Base-by-base conservation (phyloP, 2,329 filamentous ascomycete species). In the Ophiocordyceps robertsii region DNA sequence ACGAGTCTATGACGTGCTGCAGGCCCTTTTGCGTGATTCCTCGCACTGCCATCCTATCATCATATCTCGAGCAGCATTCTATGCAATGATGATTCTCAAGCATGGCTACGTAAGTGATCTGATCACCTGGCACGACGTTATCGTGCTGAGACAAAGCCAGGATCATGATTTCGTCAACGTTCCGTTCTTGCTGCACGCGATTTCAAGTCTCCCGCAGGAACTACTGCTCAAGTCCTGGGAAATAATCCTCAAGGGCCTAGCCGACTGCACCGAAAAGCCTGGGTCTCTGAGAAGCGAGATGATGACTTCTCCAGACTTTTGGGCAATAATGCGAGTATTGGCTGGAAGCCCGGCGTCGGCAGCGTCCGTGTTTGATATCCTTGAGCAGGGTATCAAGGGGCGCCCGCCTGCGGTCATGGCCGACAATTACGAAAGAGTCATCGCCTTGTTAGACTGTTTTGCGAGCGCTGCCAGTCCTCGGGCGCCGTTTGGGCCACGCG, bases 221-320 rank as follows among this genome's bases (percentile, higher is more conserved):
- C 69, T 82, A 0, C 68, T 96, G 17, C 78, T 82, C 42, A 84
- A 83, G 58, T 82, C 85, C 14, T 82, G 88, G 1, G 69, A 78
- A 29, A 75, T 86, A 5, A 77, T 93, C 1, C 68, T 95, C 16
- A 81, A 84, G 52, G 90, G 90, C 0, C 67, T 98, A 24, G 76
- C 80, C 37, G 70, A 80, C 37, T 95, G 89, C 53, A 84, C 95
- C 50, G 79, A 82, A 41, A 77, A 83, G 46, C 78, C 86, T 1
- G 80, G 80, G 24, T 78, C 84, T 12, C 67, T 98, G 27, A 80
- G 86, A 44, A 95, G 85, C 51, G 90, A 96, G 63, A 84, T 96
- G 51, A 93, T 94, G 63, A 90, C 86, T 13, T 96, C 90, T 16
- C 92, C 92, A 0, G 92, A 98, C 56, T 96, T 98, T 61, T 98